Evolutionary conservation across 2,329 filamentous ascomycete species (phyloP).

Genomic region (Elsinoe batatas): DNA sequence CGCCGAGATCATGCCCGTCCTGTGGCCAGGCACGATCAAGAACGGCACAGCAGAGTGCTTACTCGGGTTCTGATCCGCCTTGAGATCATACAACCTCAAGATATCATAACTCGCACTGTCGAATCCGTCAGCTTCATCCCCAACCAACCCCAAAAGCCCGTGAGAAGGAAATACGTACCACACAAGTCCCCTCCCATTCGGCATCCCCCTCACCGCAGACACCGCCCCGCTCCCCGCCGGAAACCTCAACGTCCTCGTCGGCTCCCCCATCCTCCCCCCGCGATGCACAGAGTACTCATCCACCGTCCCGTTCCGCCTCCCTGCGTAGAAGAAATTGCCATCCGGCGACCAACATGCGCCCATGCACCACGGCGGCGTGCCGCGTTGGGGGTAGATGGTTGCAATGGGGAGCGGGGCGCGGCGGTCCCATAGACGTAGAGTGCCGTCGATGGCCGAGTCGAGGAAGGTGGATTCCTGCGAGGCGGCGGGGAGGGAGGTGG

Average conservation of each 20-base stretch:
- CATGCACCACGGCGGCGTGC: slow-evolving; percentile 93
- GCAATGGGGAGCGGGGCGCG: slow-evolving; percentile 68
- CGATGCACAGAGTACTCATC: slow-evolving; percentile 90
- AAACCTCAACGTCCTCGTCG: slow-evolving; percentile 74
- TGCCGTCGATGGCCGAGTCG: slow-evolving; percentile 77
- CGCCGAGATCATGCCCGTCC: slow-evolving; percentile 78
- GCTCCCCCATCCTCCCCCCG: slow-evolving; percentile 51
- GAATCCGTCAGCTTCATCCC: not conserved
- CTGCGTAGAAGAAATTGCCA: slow-evolving; percentile 90
- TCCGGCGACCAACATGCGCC: slow-evolving; percentile 93
- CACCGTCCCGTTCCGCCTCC: slow-evolving; percentile 80
- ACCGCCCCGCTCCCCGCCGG: slow-evolving; percentile 83
- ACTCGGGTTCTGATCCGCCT: slow-evolving; percentile 31
- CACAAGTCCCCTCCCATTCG: slow-evolving; percentile 81
- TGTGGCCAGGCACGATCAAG: slow-evolving; percentile 85
- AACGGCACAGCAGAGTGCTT: slow-evolving; percentile 77
- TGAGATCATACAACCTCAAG: slow-evolving; percentile 78
- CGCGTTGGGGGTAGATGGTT: slow-evolving; percentile 61
- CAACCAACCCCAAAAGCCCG: too few species aligned
- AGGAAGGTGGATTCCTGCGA: slow-evolving; percentile 73
- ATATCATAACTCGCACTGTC: slow-evolving; percentile 82
- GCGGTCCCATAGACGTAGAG: slow-evolving; percentile 85
- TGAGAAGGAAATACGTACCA: slow-evolving; percentile 46
- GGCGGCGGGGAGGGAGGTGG: slow-evolving; percentile 25
- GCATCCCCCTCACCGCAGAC: slow-evolving; percentile 80